Base-by-base conservation (phyloP, 257 asterid species). In the Leptodermis oblonga region DNA sequence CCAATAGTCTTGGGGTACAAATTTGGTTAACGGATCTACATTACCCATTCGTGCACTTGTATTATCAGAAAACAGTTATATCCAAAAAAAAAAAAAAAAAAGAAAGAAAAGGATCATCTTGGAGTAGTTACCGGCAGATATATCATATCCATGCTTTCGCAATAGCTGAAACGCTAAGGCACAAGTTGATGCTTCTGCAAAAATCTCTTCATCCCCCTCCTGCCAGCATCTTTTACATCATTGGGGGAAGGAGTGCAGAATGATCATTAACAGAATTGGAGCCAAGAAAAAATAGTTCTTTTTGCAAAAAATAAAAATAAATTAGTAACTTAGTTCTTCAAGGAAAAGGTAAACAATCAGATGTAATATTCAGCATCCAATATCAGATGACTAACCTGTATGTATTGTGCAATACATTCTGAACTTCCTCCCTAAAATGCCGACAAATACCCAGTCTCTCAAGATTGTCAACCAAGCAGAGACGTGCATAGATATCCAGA, bases 181-280 rank as follows among this genome's bases (percentile, higher is more conserved):
- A 86, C 95, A 90, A 68, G 96, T 85, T 15, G 95, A 76, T 71
- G 83, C 84, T 56, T 86, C 92, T 83, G 78, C 69, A 78, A 88
- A 88, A 73, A 93, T 90, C 78, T 87, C 96, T 65, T 93, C 97
- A n/a, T 78, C 75, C 67, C 87, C 92, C 86, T 82, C 92, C 87
- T 87, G 59, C 99, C 97, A 90, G 76, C 74, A 78, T 54, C 97
- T 46, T 46, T 18, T 30, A 1, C 31, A 25, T 4, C 0, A 4
- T 9, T 3, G 22, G 26, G 23, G 61, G 42, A 30, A 30, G 56
- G 55, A 2, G 28, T 48, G 42, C 14, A 59, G 1, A 4, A 22
- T 18, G 46, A 56, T 66, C 23, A 49, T 70, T 34, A 41, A 31
- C 26, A 31, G 5, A 30, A 22, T 7, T 66, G 42, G 45, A 66